These are phyloP conservation scores for Albizia julibrissin DNA, from an alignment of 306 rosid genomes.

Conservation along the genomic window DNA sequence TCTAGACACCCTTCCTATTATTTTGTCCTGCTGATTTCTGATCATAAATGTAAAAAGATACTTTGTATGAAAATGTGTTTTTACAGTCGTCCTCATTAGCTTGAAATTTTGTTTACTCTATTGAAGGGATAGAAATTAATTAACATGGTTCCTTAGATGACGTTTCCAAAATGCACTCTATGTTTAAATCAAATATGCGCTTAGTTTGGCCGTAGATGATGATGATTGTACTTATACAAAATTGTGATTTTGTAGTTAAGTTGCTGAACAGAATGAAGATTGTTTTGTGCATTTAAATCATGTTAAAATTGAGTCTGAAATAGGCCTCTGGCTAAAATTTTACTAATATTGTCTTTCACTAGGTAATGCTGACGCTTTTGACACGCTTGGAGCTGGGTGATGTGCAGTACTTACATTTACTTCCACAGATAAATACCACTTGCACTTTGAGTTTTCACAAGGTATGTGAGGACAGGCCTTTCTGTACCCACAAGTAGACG, in stretches of 20 bases:
- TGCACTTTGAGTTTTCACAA: slow-evolving; percentile 77
- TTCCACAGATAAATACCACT: slow-evolving; percentile 73
- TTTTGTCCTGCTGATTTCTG: slow-evolving; percentile 24
- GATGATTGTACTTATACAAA: slow-evolving; percentile 13
- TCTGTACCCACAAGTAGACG: background rate
- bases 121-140: slow-evolving; percentile 10
- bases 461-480: slow-evolving; percentile 45
- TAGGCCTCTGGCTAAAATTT: slow-evolving; percentile 27
- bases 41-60: background rate
- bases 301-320: background rate
- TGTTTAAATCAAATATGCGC: background rate
- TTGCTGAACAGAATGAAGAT: slow-evolving; percentile 14
- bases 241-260: slow-evolving; percentile 9
- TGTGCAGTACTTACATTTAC: slow-evolving; percentile 72
- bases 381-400: slow-evolving; percentile 93
- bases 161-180: slow-evolving; percentile 17
- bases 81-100: slow-evolving; percentile 14
- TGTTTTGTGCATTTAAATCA: background rate
- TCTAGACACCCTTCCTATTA: slow-evolving; percentile 15
- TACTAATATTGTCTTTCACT: slow-evolving; percentile 37
- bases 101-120: background rate
- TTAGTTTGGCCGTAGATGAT: background rate
- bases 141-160: slow-evolving; percentile 9
- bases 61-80: background rate
- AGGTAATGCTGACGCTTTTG: slow-evolving; percentile 91